phyloP scores from a whole-genome alignment of 306 rosid genomes.

The Gastrolobium bilobum region DNA sequence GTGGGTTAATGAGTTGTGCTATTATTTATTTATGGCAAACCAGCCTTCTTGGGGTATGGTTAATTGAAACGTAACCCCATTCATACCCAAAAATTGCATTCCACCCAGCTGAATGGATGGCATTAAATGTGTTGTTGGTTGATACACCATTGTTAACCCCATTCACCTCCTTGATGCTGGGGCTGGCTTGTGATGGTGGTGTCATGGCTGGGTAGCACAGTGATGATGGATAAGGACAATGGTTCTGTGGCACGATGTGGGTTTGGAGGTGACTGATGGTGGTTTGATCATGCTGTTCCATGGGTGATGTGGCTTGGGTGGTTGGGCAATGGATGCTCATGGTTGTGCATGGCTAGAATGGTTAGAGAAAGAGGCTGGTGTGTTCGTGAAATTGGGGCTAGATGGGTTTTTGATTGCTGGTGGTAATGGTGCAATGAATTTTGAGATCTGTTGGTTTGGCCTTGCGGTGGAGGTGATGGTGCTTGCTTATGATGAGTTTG shows the following conservation, averaged over 20 bases:
- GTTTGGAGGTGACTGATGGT: not conserved
- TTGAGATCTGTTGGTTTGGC: not conserved
- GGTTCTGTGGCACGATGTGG: not conserved
- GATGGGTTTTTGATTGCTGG: not conserved
- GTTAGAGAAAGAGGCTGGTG: not conserved
- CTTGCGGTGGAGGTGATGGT: too few relatives aligned
- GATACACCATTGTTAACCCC: not conserved
- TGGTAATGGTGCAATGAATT: not conserved
- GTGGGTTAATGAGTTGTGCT: not conserved
- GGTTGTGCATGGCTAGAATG: constrained; percentile 4
- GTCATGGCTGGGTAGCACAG: not conserved
- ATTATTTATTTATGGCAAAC: not conserved
- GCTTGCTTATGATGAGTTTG: not conserved
- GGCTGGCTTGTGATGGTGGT: not conserved
- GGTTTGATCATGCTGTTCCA: not conserved
- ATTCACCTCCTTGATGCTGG: not conserved
- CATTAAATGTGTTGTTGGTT: not conserved
- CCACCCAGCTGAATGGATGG: not conserved
- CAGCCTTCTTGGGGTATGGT: not conserved
- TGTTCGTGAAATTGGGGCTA: not conserved
- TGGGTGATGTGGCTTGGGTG: not conserved
- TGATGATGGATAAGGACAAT: not conserved
- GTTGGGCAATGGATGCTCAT: not conserved
- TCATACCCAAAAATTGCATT: not conserved
- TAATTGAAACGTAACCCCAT: constrained; percentile 1